Conservation (phyloP, 495 filamentous ascomycete genomes). For the Aspergillus egyptiacus region DNA sequence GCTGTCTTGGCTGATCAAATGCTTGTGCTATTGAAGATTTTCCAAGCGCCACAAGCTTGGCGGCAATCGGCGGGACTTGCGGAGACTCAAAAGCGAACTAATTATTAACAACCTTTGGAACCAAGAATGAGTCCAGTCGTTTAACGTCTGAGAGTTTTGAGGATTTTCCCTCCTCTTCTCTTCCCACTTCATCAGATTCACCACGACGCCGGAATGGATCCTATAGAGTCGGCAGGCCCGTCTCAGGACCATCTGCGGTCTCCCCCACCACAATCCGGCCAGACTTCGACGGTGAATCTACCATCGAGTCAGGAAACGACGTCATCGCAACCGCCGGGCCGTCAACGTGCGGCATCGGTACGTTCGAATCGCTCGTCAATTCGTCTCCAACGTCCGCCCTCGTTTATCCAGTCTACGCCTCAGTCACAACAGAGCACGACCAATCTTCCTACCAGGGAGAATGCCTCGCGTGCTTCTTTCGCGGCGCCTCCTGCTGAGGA, state of each 20-base stretch:
- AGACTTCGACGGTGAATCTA: background rate
- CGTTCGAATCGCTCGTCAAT: constrained; percentile 38
- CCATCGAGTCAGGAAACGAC: constrained; percentile 13
- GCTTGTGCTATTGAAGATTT: background rate
- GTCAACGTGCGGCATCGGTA: constrained; percentile 16
- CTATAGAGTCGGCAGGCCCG: constrained; percentile 34
- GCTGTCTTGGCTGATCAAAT: background rate
- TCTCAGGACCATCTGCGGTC: constrained; percentile 11
- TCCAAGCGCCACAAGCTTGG: background rate
- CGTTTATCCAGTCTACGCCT: constrained; percentile 12
- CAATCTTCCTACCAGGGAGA: constrained; percentile 1
- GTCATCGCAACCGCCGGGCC: constrained; percentile 7
- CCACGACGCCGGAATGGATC: constrained; percentile 32
- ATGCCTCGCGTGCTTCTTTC: constrained; percentile 3
- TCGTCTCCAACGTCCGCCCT: constrained; percentile 33
- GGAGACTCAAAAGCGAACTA: background rate
- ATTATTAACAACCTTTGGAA: background rate
- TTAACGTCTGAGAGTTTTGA: too few species aligned
- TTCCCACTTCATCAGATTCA: background rate
- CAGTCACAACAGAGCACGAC: constrained; percentile 7
- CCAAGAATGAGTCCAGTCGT: too few species aligned
- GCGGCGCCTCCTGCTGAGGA: constrained; percentile 18
- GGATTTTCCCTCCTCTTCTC: background rate
- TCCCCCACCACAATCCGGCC: constrained; percentile 9
- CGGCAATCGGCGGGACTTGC: constrained; percentile 1